These are phyloP conservation scores for Aspergillus fijiensis DNA, from an alignment of 2,329 filamentous ascomycete genomes.

Conservation along the genomic window DNA sequence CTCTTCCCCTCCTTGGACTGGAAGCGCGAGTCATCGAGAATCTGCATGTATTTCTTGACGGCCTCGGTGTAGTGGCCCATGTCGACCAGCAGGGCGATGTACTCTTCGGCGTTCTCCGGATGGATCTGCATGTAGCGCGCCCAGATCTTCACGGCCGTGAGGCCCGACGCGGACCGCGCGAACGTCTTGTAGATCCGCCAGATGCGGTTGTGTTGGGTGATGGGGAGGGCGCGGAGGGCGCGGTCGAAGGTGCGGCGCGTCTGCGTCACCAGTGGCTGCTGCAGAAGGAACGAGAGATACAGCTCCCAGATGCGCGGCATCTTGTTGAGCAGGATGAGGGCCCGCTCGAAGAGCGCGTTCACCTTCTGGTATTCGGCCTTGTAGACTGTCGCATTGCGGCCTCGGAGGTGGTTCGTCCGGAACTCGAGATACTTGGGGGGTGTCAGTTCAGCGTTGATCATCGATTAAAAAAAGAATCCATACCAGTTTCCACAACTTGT, in stretches of 20 bases:
- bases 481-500: slow-evolving; percentile 97
- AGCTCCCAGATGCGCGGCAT: slow-evolving; percentile 99
- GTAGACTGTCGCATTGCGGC: slow-evolving; percentile 78
- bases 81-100: slow-evolving; percentile 82
- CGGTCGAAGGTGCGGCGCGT: slow-evolving; percentile 89
- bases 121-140: slow-evolving; percentile 95
- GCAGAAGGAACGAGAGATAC: slow-evolving; percentile 86
- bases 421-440: slow-evolving; percentile 74
- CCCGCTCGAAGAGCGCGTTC: slow-evolving; percentile 89
- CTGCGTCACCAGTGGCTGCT: slow-evolving; percentile 85
- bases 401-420: slow-evolving; percentile 74
- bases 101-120: slow-evolving; percentile 92
- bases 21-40: slow-evolving; percentile 88
- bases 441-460: slow-evolving; percentile 12
- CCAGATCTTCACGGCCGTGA: slow-evolving; percentile 92
- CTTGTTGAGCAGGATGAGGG: slow-evolving; percentile 91
- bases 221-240: slow-evolving; percentile 82
- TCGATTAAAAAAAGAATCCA: slow-evolving; percentile 20
- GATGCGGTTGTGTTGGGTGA: slow-evolving; percentile 93
- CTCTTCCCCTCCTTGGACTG: slow-evolving; percentile 91
- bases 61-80: slow-evolving; percentile 86
- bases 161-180: slow-evolving; percentile 83
- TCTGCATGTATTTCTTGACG: slow-evolving; percentile 83
- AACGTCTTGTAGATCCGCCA: slow-evolving; percentile 92
- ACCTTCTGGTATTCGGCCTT: slow-evolving; percentile 85